Percentiles rank a stretch among this genome's conserved stretches.
Conservation (phyloP, 23 red algal genomes). For the Agarophyton chilense region DNA sequence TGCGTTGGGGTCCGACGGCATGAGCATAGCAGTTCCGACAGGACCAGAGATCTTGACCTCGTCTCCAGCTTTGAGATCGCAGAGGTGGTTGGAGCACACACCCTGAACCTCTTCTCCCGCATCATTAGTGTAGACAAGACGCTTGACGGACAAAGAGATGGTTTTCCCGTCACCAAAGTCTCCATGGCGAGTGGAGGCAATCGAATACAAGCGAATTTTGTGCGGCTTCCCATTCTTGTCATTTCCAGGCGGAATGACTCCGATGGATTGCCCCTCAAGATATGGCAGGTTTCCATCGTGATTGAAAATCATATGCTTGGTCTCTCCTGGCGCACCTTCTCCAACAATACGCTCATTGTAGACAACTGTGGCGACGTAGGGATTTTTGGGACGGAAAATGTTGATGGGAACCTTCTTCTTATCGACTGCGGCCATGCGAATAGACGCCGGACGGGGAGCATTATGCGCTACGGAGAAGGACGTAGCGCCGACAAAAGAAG, state of each 20-base stretch:
- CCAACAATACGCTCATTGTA: slow-evolving; percentile 93
- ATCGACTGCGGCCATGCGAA: slow-evolving; percentile 64
- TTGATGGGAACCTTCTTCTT: slow-evolving; percentile 89
- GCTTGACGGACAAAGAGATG: slow-evolving; percentile 90
- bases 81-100: slow-evolving; percentile 96
- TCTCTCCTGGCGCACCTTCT: slow-evolving; percentile 93
- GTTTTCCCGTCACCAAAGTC: slow-evolving; percentile 97
- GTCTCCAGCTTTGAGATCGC: slow-evolving; percentile 91
- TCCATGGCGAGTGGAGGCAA: slow-evolving; percentile 90
- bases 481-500: slow-evolving; percentile 9
- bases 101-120: slow-evolving; percentile 91
- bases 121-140: slow-evolving; percentile 85
- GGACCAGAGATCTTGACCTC: slow-evolving; percentile 90
- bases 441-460: slow-evolving; percentile 4
- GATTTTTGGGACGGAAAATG: slow-evolving; percentile 85
- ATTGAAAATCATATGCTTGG: slow-evolving; percentile 95
- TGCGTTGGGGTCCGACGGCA: slow-evolving; percentile 92
- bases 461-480: neutral
- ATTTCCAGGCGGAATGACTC: slow-evolving; percentile 89
- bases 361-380: slow-evolving; percentile 72
- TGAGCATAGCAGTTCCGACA: slow-evolving; percentile 94
- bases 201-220: slow-evolving; percentile 94
- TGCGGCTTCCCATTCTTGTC: slow-evolving; percentile 93
- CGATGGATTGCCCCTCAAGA: slow-evolving; percentile 97
- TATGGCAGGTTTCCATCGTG: slow-evolving; percentile 87